Percentiles rank a stretch among this genome's conserved stretches.
These are phyloP conservation scores for Amaranthus cruentus DNA, from an alignment of 148 eudicot genomes.

Conservation along the genomic window DNA sequence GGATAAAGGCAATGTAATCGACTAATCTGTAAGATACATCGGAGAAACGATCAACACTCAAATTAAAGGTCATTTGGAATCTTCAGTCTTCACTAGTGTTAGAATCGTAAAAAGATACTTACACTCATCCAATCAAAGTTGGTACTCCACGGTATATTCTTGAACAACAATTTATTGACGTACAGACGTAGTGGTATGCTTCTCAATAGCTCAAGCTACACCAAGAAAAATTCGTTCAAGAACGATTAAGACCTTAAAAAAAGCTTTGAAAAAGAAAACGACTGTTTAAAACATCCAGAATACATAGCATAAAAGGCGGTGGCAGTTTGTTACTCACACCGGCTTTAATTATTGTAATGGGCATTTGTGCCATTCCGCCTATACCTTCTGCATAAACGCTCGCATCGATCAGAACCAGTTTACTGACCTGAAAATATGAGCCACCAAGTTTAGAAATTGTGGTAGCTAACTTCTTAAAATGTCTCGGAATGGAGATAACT, in stretches of 20 bases:
- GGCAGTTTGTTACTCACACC: constrained; percentile 44
- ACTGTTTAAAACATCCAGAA: background rate
- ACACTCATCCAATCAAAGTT: constrained; percentile 79
- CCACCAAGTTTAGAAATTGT: background rate
- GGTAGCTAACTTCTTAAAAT: background rate
- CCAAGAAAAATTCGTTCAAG: constrained; percentile 4
- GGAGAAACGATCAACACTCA: background rate
- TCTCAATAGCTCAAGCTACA: constrained; percentile 66
- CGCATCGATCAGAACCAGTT: constrained; percentile 79
- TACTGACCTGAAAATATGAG: constrained; percentile 58
- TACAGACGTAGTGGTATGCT: constrained; percentile 67
- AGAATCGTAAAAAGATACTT: constrained; percentile 21
- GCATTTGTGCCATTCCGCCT: constrained; percentile 54
- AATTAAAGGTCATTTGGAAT: background rate
- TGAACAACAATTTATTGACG: constrained; percentile 57
- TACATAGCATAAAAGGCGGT: background rate
- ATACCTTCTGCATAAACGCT: constrained; percentile 89
- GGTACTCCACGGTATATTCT: constrained; percentile 45
- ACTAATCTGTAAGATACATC: constrained; percentile 42
- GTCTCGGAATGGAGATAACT: constrained; percentile 25
- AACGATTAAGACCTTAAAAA: background rate
- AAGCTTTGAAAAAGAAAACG: background rate
- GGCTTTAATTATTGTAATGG: constrained; percentile 53
- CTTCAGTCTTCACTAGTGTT: background rate
- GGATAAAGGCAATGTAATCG: constrained; percentile 86